phyloP scores from a whole-genome alignment of 2,329 filamentous ascomycete genomes.

The Gremmenia infestans region DNA sequence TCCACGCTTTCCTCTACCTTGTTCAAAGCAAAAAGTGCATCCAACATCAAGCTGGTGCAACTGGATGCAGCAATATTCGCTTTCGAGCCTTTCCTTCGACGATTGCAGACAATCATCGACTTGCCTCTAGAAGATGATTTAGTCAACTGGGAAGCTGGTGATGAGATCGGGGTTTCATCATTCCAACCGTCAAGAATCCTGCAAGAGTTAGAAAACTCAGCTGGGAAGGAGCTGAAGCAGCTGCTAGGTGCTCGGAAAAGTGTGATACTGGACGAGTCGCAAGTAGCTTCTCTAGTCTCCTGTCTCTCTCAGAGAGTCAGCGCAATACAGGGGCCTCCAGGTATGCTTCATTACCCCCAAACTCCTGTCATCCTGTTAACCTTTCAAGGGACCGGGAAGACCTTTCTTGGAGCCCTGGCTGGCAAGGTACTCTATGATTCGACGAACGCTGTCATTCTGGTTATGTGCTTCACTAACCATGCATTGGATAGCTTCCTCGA shows the following conservation, averaged over 20 bases:
- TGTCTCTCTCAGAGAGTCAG: constrained; percentile 50
- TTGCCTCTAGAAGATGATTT: constrained; percentile 52
- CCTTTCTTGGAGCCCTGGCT: constrained; percentile 63
- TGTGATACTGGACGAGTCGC: constrained; percentile 46
- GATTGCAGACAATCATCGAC: constrained; percentile 50
- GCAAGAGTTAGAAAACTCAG: constrained; percentile 17
- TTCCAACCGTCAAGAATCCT: constrained; percentile 25
- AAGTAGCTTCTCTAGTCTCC: constrained; percentile 50
- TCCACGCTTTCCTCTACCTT: constrained; percentile 44
- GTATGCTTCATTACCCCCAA: constrained; percentile 10
- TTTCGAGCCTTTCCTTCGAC: constrained; percentile 60
- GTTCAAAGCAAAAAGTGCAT: constrained; percentile 34
- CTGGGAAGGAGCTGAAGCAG: constrained; percentile 28
- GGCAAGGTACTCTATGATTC: constrained; percentile 49
- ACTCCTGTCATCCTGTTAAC: constrained; percentile 5
- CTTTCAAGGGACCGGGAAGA: constrained; percentile 64
- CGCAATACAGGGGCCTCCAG: constrained; percentile 69
- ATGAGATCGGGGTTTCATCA: constrained; percentile 7
- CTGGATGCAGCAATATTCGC: constrained; percentile 64
- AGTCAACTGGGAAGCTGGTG: constrained; percentile 33
- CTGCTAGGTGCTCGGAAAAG: constrained; percentile 29
- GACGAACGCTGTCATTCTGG: constrained; percentile 49
- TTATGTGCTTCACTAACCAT: constrained; percentile 66
- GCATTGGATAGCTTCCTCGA: constrained; percentile 61
- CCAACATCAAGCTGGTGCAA: constrained; percentile 45